Evolutionary conservation across 169 alveolate genomes (phyloP), one percentile per base, ranked within the genome.

Genomic region (Eimeria acervulina): DNA sequence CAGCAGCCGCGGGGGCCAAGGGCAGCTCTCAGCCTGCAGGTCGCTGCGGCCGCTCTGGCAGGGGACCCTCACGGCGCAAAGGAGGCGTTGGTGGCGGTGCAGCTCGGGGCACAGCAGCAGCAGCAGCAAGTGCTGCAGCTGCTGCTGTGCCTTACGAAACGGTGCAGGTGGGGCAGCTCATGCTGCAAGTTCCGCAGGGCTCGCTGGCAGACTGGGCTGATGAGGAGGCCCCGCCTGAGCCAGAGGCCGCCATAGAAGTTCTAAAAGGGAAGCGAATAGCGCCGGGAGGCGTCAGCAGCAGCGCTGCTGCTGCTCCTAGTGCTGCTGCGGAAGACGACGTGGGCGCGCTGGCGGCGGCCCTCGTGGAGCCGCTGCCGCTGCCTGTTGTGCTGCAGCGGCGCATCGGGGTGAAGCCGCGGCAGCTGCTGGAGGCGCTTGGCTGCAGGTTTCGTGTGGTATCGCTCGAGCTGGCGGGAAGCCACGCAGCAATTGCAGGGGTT

Each of bases 121-220:
- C 87, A 76, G 0, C 90, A 42, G 88, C 36, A 38, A 61, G 88
- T 33, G 59, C 88, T 3, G 88, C 88, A 13, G 90, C 68, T 33
- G 90, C 66, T 42, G 90, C 66, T 21, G 72, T 51, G 70, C n/a
- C 90, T 13, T 81, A 81, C n/a, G 90, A 81, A 26, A 81, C 90
- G 40, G 70, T 81, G 40, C 90, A 81, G 42, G 90, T 81, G 31
- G 90, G 90, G 72, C 90, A 81, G 90, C 68, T 81, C 44, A 7
- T 42, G 70, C 70, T 81, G 90, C 90, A 61, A 26, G 90, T 81
- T 70, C 90, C 90, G 38, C 90, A 81, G 90, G 90, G 90, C n/a
- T 42, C 33, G 5, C 90, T 81, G 26, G 90, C 70, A 26, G 90
- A 81, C 21, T 44, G 44, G 31, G 72, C 26, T 2, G 70, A 47